These are phyloP conservation scores for Pisolithus tinctorius DNA, from an alignment of 768 basidiomycete genomes.

Conservation along the genomic window DNA sequence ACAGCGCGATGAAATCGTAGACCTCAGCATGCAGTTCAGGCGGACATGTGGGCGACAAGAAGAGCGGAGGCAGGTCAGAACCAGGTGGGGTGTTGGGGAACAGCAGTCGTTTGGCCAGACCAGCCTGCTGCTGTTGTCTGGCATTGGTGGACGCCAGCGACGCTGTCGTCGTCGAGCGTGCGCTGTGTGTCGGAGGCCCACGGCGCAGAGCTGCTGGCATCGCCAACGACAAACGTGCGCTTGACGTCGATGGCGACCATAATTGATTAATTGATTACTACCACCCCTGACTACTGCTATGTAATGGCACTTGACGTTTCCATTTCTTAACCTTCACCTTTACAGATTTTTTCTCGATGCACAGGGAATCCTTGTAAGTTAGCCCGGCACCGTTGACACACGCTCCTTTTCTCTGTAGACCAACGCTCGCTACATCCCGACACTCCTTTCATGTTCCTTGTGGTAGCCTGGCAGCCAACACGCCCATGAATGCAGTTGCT, in stretches of 20 bases:
- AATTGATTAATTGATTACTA: neutral
- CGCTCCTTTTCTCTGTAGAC: neutral
- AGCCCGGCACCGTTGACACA: too few relatives aligned
- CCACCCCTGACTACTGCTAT: too few relatives aligned
- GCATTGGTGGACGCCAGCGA: constrained; percentile 17
- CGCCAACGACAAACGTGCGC: constrained; percentile 5
- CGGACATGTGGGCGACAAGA: constrained; percentile 36
- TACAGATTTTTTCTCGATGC: too few relatives aligned
- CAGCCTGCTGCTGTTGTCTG: constrained; percentile 20
- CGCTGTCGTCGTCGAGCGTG: constrained; percentile 16
- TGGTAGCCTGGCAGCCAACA: neutral
- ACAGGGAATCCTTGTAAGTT: too few relatives aligned
- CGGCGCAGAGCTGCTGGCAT: constrained; percentile 1
- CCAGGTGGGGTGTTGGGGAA: constrained; percentile 47
- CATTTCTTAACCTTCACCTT: too few relatives aligned
- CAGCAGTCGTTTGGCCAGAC: constrained; percentile 52
- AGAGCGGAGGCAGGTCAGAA: constrained; percentile 46
- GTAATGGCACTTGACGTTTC: too few relatives aligned
- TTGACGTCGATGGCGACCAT: too few relatives aligned
- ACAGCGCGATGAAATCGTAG: constrained; percentile 76
- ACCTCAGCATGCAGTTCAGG: constrained; percentile 48
- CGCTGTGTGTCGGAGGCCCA: constrained; percentile 6
- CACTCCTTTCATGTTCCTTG: neutral
- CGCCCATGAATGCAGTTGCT: neutral
- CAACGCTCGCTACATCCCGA: neutral